Conservation (phyloP, 495 filamentous ascomycete species). For the Lophiotrema nucula region DNA sequence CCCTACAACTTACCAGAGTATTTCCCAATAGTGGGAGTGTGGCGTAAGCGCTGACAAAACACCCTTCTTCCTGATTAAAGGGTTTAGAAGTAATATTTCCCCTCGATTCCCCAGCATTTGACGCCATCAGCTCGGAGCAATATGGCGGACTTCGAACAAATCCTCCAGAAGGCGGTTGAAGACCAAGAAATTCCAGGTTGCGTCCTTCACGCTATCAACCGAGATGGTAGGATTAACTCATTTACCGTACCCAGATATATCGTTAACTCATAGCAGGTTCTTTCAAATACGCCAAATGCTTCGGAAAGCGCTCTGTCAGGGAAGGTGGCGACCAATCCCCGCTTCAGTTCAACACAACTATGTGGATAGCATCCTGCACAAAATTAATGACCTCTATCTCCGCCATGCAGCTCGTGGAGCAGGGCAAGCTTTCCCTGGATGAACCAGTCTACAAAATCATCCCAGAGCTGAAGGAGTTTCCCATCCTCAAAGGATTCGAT, state of each 20-base stretch:
- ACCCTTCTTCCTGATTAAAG: too few relatives aligned
- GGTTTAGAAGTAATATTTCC: too few relatives aligned
- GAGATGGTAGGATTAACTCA: constrained; percentile 9
- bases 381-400: constrained; percentile 34
- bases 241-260: neutral
- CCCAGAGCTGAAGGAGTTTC: constrained; percentile 34
- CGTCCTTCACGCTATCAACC: constrained; percentile 17
- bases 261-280: neutral
- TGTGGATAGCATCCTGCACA: constrained; percentile 33
- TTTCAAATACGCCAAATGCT: constrained; percentile 11
- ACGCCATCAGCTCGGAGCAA: neutral
- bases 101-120: too few relatives aligned
- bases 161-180: constrained; percentile 11
- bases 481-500: constrained; percentile 36
- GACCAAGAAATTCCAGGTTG: constrained; percentile 21
- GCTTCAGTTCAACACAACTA: neutral
- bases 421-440: constrained; percentile 22
- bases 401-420: constrained; percentile 31
- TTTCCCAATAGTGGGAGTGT: too few relatives aligned
- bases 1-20: too few relatives aligned
- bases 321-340: constrained; percentile 12
- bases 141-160: constrained; percentile 17
- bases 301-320: constrained; percentile 18
- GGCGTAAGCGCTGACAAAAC: too few relatives aligned
- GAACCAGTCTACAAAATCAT: constrained; percentile 3